A percentile compares a stretch with the other conserved stretches of the same genome.
These are phyloP conservation scores for Talaromyces sp. DNA, from an alignment of 2,329 filamentous ascomycete species.

Conservation along the genomic window DNA sequence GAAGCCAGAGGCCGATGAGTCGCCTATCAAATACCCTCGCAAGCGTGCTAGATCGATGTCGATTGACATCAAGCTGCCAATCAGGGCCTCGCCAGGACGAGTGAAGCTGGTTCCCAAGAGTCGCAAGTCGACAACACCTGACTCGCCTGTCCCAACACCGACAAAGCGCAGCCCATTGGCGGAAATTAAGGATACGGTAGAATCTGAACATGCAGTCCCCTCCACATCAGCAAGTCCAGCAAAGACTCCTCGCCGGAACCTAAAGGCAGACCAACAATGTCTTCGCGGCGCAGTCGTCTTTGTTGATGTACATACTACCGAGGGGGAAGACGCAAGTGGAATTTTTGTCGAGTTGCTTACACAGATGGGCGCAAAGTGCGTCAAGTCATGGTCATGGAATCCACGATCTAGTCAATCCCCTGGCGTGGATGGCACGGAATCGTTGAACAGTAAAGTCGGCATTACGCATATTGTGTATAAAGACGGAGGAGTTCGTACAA, in stretches of 20 bases:
- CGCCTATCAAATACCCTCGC: conserved; percentile 44
- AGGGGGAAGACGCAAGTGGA: conserved; percentile 75
- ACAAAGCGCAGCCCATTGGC: conserved; percentile 21
- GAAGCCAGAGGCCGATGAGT: conserved; percentile 59
- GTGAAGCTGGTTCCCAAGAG: conserved; percentile 22
- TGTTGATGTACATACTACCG: conserved; percentile 78
- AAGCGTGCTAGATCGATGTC: conserved; percentile 53
- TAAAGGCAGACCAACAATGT: conserved; percentile 35
- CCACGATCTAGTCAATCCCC: conserved; percentile 46
- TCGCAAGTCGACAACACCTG: conserved; percentile 25
- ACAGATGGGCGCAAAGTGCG: conserved; percentile 76
- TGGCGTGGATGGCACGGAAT: conserved; percentile 31
- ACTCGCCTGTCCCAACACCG: conserved; percentile 4
- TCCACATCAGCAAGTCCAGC: neutral
- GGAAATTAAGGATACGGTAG: neutral
- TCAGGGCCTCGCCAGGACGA: conserved; percentile 30
- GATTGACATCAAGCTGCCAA: conserved; percentile 41
- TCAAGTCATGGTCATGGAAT: conserved; percentile 74
- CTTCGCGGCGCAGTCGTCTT: conserved; percentile 72
- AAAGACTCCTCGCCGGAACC: conserved; percentile 24
- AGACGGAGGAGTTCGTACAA: conserved; percentile 73
- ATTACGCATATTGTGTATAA: conserved; percentile 91
- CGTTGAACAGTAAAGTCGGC: conserved; percentile 53
- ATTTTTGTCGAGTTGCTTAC: conserved; percentile 75
- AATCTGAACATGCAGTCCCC: neutral